Evolutionary conservation across 768 basidiomycete species (phyloP).

Genomic region (Daedaleopsis nitida): DNA sequence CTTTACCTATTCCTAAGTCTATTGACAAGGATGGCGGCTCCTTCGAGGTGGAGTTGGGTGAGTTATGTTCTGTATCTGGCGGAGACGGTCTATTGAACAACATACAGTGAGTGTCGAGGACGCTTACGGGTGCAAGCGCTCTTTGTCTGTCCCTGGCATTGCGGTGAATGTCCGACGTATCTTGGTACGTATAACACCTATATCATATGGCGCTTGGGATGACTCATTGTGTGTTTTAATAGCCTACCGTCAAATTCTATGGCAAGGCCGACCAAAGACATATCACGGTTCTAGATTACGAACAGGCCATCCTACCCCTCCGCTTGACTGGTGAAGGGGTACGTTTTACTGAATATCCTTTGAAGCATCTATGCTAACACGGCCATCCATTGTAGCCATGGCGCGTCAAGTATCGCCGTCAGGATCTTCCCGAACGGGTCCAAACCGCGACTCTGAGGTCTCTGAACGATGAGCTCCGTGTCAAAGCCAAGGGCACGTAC

Average conservation of each 20-base stretch:
- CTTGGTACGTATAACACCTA: constrained; percentile 50
- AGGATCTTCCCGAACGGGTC: constrained; percentile 43
- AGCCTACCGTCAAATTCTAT: constrained; percentile 91
- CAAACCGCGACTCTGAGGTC: constrained; percentile 48
- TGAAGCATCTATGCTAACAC: background rate
- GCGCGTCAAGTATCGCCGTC: constrained; percentile 72
- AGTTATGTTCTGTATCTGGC: constrained; percentile 19
- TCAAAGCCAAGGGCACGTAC: constrained; percentile 77
- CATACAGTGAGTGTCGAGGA: constrained; percentile 79
- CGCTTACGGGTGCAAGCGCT: constrained; percentile 80
- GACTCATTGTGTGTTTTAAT: constrained; percentile 36
- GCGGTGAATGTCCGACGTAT: constrained; percentile 82
- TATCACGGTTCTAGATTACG: constrained; percentile 72
- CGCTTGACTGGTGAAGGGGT: constrained; percentile 92
- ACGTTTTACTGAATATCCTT: constrained; percentile 30
- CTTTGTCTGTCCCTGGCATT: constrained; percentile 74
- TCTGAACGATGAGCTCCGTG: constrained; percentile 72
- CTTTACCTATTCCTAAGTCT: constrained; percentile 67
- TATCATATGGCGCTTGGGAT: background rate
- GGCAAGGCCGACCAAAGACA: constrained; percentile 58
- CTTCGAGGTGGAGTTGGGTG: constrained; percentile 81
- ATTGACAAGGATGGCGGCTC: constrained; percentile 70
- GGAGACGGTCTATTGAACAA: background rate
- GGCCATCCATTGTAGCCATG: constrained; percentile 66
- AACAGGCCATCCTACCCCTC: constrained; percentile 72